These are phyloP conservation scores for Usnea hakonensis DNA, from an alignment of 495 filamentous ascomycete species.

Conservation along the genomic window DNA sequence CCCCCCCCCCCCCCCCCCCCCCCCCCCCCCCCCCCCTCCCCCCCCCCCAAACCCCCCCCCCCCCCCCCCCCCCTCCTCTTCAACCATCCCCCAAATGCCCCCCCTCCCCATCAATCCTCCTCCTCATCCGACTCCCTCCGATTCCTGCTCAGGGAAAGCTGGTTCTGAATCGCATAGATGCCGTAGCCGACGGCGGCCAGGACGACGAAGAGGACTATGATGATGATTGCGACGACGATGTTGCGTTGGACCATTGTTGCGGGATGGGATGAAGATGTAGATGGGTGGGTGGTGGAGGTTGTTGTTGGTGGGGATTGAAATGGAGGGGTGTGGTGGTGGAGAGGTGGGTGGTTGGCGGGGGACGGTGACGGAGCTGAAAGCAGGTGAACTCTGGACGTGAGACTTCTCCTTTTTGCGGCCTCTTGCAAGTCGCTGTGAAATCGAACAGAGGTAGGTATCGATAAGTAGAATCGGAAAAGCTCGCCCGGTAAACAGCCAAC, in stretches of 20 bases:
- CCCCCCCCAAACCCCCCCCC: constrained; percentile 34
- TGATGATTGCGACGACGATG: constrained; percentile 73
- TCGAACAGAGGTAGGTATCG: neutral
- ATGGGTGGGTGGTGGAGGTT: neutral
- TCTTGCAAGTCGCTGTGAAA: no score
- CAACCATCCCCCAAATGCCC: neutral
- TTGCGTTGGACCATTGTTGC: constrained; percentile 55
- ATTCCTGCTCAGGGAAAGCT: constrained; percentile 34
- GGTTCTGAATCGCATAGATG: constrained; percentile 52
- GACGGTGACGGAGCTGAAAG: neutral
- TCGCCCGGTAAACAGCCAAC: neutral
- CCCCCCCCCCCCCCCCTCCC: constrained; percentile 24
- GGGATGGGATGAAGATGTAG: neutral
- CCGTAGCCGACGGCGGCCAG: constrained; percentile 61
- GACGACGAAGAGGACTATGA: constrained; percentile 69
- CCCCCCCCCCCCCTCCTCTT: neutral
- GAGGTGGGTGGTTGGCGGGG: neutral
- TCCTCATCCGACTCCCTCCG: constrained; percentile 38
- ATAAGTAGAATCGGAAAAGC: neutral
- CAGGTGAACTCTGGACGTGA: no score
- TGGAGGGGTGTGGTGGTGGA: neutral
- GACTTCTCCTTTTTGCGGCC: no score
- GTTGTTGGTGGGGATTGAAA: neutral
- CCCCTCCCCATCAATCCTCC: constrained; percentile 18
- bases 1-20: neutral